A percentile compares a stretch with the other conserved stretches of the same genome.
phyloP scores from a whole-genome alignment of 2,329 filamentous ascomycete species.

The Colletotrichum gigasporum region DNA sequence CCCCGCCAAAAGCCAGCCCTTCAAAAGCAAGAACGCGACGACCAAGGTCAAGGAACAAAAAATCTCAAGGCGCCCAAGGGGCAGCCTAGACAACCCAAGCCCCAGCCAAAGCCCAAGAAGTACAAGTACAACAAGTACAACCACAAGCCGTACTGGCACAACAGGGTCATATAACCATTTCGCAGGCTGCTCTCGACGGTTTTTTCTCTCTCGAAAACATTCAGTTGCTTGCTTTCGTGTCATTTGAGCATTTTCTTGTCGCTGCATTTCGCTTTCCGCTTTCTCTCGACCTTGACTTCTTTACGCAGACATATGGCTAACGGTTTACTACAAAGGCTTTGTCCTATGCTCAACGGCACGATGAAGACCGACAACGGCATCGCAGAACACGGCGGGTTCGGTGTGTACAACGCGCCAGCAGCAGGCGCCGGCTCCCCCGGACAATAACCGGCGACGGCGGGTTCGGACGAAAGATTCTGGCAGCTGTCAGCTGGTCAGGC shows the following conservation, averaged over 20 bases:
- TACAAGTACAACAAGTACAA: constrained; percentile 33
- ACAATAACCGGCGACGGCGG: not conserved
- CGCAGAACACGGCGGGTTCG: constrained; percentile 68
- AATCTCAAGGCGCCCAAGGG: constrained; percentile 19
- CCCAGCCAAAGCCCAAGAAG: constrained; percentile 17
- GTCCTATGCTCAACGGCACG: constrained; percentile 85
- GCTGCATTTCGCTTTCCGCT: not conserved
- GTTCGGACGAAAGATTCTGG: not conserved
- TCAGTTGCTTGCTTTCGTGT: constrained; percentile 36
- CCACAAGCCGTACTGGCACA: constrained; percentile 24
- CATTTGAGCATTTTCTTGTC: constrained; percentile 30
- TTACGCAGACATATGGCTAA: constrained; percentile 37
- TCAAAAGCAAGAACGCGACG: constrained; percentile 23
- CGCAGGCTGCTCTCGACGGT: constrained; percentile 26
- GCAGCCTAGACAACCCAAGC: constrained; percentile 1
- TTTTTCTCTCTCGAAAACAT: constrained; percentile 30
- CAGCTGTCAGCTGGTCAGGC: constrained; percentile 11
- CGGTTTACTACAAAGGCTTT: constrained; percentile 66
- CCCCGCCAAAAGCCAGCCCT: constrained; percentile 28
- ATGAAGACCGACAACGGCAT: constrained; percentile 69
- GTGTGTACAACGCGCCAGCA: constrained; percentile 57
- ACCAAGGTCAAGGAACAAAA: constrained; percentile 32
- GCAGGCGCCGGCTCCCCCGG: constrained; percentile 46
- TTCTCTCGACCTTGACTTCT: not conserved
- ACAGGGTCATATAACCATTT: constrained; percentile 11